phyloP scores from a whole-genome alignment of 1,139 yeast species.

The Magnusiomyces tetraspermus region DNA sequence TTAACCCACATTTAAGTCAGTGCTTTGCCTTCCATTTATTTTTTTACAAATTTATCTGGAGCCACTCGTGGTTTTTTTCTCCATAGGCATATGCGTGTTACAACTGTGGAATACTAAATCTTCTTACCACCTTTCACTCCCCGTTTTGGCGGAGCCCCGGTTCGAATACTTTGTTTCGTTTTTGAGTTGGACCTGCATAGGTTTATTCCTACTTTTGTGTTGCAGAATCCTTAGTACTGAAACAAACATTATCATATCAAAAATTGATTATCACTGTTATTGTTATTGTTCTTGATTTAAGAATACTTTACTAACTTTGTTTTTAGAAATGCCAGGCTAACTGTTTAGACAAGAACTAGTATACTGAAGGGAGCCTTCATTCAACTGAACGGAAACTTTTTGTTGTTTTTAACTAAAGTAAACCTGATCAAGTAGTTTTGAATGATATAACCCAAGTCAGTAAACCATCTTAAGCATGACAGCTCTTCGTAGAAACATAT shows the following conservation, averaged over 20 bases:
- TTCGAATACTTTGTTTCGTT: constrained; percentile 41
- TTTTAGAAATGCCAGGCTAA: neutral
- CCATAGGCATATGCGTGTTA: constrained; percentile 50
- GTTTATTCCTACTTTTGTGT: constrained; percentile 11
- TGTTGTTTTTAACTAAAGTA: too few relatives aligned
- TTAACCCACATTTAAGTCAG: constrained; percentile 33
- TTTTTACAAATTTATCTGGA: constrained; percentile 11
- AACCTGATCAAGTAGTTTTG: too few relatives aligned
- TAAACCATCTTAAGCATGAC: too few relatives aligned
- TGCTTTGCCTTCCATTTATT: constrained; percentile 29
- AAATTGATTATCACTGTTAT: constrained; percentile 6
- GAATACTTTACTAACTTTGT: neutral
- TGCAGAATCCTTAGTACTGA: constrained; percentile 35
- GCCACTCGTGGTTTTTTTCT: constrained; percentile 8
- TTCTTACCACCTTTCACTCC: constrained; percentile 43
- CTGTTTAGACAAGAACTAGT: neutral
- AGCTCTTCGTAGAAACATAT: too few relatives aligned
- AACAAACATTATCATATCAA: constrained; percentile 26
- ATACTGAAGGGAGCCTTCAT: too few relatives aligned
- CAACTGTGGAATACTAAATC: constrained; percentile 85
- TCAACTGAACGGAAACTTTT: too few relatives aligned
- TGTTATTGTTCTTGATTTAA: constrained; percentile 5
- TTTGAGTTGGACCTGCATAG: constrained; percentile 29
- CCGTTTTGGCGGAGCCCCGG: constrained; percentile 42
- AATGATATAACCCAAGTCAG: too few relatives aligned